Conservation (phyloP, 2,329 filamentous ascomycete genomes). For the Stemphylium beticola region DNA sequence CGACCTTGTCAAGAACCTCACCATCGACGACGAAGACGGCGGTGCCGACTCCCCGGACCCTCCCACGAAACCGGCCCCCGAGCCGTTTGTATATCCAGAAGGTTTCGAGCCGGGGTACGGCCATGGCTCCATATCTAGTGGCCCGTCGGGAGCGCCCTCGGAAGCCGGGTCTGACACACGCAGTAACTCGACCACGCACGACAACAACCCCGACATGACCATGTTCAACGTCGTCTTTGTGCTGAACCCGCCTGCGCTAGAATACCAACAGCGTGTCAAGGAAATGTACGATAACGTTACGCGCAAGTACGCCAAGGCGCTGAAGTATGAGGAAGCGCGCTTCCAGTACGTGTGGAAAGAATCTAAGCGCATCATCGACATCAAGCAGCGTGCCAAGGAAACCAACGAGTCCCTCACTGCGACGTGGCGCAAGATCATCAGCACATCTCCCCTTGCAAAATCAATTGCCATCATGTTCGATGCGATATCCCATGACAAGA, state of each 20-base stretch:
- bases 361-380: constrained; percentile 77
- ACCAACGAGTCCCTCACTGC: constrained; percentile 66
- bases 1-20: constrained; percentile 26
- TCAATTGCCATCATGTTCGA: constrained; percentile 84
- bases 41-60: constrained; percentile 13
- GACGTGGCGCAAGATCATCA: constrained; percentile 74
- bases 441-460: constrained; percentile 77
- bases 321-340: constrained; percentile 90
- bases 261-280: constrained; percentile 73
- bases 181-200: constrained; percentile 49
- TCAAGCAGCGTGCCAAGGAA: constrained; percentile 84
- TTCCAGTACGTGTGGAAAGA: constrained; percentile 92
- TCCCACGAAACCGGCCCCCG: constrained; percentile 18
- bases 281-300: constrained; percentile 89
- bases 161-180: constrained; percentile 50
- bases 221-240: constrained; percentile 99
- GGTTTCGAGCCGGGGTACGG: constrained; percentile 51
- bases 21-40: constrained; percentile 26
- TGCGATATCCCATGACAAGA: constrained; percentile 81
- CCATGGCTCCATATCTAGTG: constrained; percentile 39
- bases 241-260: constrained; percentile 77
- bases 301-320: constrained; percentile 88
- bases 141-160: constrained; percentile 38
- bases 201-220: constrained; percentile 74
- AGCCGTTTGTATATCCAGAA: constrained; percentile 41